Conservation (phyloP, 2,329 filamentous ascomycete species). For the Boeremia lycopersici region DNA sequence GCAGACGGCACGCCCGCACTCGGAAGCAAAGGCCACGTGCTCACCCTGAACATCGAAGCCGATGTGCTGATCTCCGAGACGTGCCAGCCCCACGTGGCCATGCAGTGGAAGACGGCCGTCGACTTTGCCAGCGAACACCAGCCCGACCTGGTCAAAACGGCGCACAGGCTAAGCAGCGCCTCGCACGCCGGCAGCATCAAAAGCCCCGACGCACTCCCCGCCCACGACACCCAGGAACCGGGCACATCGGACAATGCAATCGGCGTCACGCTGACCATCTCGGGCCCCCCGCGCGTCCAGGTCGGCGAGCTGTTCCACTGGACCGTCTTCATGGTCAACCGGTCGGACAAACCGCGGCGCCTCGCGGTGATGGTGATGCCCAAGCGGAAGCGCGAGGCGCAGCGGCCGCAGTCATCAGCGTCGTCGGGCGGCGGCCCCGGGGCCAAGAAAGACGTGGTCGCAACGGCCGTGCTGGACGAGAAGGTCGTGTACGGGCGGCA, state of each 20-base stretch:
- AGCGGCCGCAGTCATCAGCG: conserved; percentile 52
- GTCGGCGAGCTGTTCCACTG: conserved; percentile 73
- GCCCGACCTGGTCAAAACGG: conserved; percentile 47
- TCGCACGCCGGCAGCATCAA: conserved; percentile 26
- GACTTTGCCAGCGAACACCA: conserved; percentile 65
- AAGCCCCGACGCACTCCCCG: conserved; percentile 38
- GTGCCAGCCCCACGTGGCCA: conserved; percentile 66
- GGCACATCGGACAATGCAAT: conserved; percentile 54
- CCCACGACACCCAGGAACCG: conserved; percentile 27
- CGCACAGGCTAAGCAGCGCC: conserved; percentile 39
- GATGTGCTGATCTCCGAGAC: conserved; percentile 61
- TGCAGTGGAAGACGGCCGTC: conserved; percentile 71
- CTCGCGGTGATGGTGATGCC: conserved; percentile 73
- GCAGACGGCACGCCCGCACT: conserved; percentile 56
- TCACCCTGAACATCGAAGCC: conserved; percentile 67
- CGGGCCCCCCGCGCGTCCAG: conserved; percentile 64
- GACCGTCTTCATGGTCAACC: conserved; percentile 78
- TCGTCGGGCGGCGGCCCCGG: conserved; percentile 48
- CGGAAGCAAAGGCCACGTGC: conserved; percentile 45
- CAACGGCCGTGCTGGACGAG: conserved; percentile 74
- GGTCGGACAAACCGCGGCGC: conserved; percentile 66
- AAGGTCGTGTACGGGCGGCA: conserved; percentile 74
- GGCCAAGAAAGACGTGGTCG: conserved; percentile 51
- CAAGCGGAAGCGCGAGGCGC: conserved; percentile 61
- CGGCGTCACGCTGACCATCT: conserved; percentile 77